Conservation (phyloP, 208 protist species). For the Angomonas deanei region DNA sequence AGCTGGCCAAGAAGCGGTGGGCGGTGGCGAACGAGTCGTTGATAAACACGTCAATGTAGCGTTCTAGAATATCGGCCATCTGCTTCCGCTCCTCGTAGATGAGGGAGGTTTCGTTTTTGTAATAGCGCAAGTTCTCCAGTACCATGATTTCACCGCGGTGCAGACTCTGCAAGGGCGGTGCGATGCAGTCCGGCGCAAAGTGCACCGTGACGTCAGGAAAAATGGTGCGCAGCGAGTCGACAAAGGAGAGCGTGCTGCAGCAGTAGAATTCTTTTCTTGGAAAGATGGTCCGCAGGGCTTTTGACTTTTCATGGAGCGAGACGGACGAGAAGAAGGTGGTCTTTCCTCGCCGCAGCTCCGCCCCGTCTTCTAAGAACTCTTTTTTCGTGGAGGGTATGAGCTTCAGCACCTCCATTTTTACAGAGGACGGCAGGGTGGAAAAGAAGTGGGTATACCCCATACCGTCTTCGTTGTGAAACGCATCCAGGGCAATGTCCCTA, state of each 20-base stretch:
- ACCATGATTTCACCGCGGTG: constrained; percentile 50
- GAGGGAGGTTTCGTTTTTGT: constrained; percentile 56
- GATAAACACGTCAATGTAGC: constrained; percentile 60
- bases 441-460: constrained; percentile 74
- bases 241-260: constrained; percentile 49
- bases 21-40: constrained; percentile 82
- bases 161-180: constrained; percentile 31
- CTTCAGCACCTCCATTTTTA: constrained; percentile 54
- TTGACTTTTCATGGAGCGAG: constrained; percentile 37
- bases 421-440: constrained; percentile 22
- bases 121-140: constrained; percentile 76
- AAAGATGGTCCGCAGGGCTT: constrained; percentile 34
- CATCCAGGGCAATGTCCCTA: constrained; percentile 50
- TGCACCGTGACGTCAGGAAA: constrained; percentile 52
- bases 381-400: constrained; percentile 20
- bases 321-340: constrained; percentile 45
- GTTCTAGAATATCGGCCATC: constrained; percentile 58
- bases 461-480: constrained; percentile 48
- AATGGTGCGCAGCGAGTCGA: constrained; percentile 26
- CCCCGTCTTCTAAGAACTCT: not conserved
- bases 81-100: constrained; percentile 37
- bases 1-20: constrained; percentile 41
- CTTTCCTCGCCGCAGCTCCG: constrained; percentile 14
- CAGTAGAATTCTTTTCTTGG: constrained; percentile 34
- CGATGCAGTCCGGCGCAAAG: constrained; percentile 54